phyloP scores from a whole-genome alignment of 768 basidiomycete genomes.

The Mycena filopes region DNA sequence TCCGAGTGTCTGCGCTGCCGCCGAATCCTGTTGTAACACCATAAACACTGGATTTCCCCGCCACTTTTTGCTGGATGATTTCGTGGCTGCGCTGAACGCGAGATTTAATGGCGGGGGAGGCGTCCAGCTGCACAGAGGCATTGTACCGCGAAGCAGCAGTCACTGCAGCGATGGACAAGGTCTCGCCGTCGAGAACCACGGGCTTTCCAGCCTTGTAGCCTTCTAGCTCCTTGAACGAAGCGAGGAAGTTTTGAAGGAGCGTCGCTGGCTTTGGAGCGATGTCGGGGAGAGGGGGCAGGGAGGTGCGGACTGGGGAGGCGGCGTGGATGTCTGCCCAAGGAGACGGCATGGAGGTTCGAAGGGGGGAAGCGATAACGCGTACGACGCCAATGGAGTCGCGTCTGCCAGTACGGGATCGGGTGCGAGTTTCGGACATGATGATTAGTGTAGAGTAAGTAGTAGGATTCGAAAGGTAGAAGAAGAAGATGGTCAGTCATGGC shows the following conservation, averaged over 20 bases:
- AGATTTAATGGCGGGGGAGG: slow-evolving; percentile 56
- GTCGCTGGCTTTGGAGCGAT: slow-evolving; percentile 39
- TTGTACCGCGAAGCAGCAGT: slow-evolving; percentile 78
- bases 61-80: slow-evolving; percentile 74
- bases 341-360: slow-evolving; percentile 32
- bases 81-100: slow-evolving; percentile 72
- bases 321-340: not conserved
- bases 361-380: slow-evolving; percentile 28
- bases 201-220: slow-evolving; percentile 73
- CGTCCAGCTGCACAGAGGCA: slow-evolving; percentile 61
- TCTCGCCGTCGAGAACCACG: slow-evolving; percentile 75
- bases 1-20: slow-evolving; percentile 89
- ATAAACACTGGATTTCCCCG: slow-evolving; percentile 76
- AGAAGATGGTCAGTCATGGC: slow-evolving; percentile 7
- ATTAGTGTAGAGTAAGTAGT: slow-evolving; percentile 21
- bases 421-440: slow-evolving; percentile 33
- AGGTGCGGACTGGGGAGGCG: slow-evolving; percentile 30
- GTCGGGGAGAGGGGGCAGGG: slow-evolving; percentile 32
- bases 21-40: slow-evolving; percentile 89
- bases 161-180: slow-evolving; percentile 79
- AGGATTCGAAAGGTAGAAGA: slow-evolving; percentile 1
- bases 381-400: slow-evolving; percentile 26
- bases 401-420: slow-evolving; percentile 20
- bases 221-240: slow-evolving; percentile 70
- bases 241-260: slow-evolving; percentile 67